phyloP scores from a whole-genome alignment of 2,329 filamentous ascomycete genomes.

The Fusarium vanettenii region DNA sequence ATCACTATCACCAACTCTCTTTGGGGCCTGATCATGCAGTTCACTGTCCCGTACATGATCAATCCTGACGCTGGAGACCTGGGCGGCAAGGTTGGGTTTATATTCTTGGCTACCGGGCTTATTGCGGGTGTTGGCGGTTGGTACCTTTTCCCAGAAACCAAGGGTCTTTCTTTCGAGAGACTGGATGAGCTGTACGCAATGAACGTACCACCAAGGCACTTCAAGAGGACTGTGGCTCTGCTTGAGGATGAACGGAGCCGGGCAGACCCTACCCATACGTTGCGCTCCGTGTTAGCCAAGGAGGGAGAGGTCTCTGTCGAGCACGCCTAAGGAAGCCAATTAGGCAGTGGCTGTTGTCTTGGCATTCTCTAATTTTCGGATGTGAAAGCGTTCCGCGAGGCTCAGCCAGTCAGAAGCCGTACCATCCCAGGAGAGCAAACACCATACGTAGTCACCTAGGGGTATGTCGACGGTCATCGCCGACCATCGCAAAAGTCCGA shows the following conservation, averaged over 20 bases:
- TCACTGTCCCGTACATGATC: conserved; percentile 50
- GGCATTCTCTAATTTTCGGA: neutral
- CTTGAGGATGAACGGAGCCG: neutral
- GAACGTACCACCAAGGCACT: neutral
- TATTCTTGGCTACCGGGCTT: conserved; percentile 37
- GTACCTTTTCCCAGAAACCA: conserved; percentile 39
- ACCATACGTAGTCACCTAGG: neutral
- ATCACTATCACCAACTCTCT: conserved; percentile 45
- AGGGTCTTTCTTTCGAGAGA: neutral
- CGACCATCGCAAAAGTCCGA: neutral
- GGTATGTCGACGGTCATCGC: neutral
- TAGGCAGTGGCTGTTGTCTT: neutral
- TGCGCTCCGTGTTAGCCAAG: neutral
- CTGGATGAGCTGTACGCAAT: neutral
- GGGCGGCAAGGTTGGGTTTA: conserved; percentile 43
- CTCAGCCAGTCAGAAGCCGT: neutral
- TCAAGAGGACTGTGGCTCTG: neutral
- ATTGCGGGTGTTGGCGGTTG: conserved; percentile 18
- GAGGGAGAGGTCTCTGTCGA: neutral
- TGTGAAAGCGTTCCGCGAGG: neutral
- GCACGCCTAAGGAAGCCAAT: neutral
- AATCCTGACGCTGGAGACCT: conserved; percentile 43
- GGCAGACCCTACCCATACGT: neutral
- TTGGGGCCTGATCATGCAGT: conserved; percentile 48
- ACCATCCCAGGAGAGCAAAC: neutral